Percentiles rank a stretch among this genome's conserved stretches.
Evolutionary conservation across 2,329 filamentous ascomycete genomes (phyloP).

Genomic region (Sporothrix luriei): DNA sequence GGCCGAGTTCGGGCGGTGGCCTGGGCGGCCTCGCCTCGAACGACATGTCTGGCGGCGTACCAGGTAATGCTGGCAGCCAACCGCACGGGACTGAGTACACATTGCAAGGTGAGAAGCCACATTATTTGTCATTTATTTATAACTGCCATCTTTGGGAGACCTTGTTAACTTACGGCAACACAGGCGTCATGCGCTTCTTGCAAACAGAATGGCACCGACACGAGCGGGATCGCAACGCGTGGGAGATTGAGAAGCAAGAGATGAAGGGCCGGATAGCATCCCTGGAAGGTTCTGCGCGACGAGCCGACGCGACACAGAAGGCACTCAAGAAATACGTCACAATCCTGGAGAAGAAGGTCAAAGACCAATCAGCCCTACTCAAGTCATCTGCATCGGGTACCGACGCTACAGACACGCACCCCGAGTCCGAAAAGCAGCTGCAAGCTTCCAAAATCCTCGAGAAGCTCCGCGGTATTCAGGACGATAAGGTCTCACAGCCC

Average conservation of each 20-base stretch:
- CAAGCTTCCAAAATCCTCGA: conserved; percentile 50
- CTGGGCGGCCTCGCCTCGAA: conserved; percentile 46
- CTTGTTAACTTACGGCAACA: not conserved
- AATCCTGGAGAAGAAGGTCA: conserved; percentile 85
- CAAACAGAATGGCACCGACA: conserved; percentile 99
- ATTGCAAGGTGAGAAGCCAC: conserved; percentile 52
- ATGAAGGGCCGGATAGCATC: conserved; percentile 98
- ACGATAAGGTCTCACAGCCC: conserved; percentile 47
- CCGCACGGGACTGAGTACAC: conserved; percentile 65
- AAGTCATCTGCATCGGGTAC: conserved; percentile 53
- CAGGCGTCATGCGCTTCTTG: conserved; percentile 97
- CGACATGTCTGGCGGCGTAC: conserved; percentile 47
- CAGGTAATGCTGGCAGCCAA: conserved; percentile 51
- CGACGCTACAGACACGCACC: conserved; percentile 39
- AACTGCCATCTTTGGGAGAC: not conserved
- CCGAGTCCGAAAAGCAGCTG: conserved; percentile 53
- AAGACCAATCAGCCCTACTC: conserved; percentile 74
- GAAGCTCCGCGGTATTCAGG: conserved; percentile 39
- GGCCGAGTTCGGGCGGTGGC: conserved; percentile 47
- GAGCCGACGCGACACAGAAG: conserved; percentile 85
- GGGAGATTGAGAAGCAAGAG: conserved; percentile 98
- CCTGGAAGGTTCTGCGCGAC: conserved; percentile 84
- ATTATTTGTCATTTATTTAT: not conserved
- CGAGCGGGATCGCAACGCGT: conserved; percentile 94
- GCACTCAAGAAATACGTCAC: conserved; percentile 86